phyloP scores from a whole-genome alignment of 1,284 basidiomycete species.

The Trametes pubescens region DNA sequence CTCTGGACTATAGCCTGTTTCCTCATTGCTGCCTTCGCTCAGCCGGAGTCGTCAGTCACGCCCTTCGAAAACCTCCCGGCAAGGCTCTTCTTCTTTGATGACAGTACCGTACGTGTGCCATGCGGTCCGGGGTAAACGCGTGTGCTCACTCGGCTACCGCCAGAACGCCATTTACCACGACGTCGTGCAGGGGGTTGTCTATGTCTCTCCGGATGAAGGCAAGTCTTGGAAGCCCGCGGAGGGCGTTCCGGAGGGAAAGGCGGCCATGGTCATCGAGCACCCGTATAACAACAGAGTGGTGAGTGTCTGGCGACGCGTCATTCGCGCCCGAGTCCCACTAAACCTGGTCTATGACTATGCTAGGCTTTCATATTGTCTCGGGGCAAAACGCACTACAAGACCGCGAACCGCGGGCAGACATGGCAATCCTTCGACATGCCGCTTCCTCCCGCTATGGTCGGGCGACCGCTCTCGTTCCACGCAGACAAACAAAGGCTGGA shows the following conservation, averaged over 20 bases:
- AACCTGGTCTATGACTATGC: background rate
- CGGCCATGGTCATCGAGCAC: conserved; percentile 84
- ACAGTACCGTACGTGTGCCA: conserved; percentile 70
- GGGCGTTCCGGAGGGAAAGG: conserved; percentile 69
- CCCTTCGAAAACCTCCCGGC: conserved; percentile 80
- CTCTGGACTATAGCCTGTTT: conserved; percentile 43
- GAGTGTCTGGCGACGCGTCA: conserved; percentile 16
- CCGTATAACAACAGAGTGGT: conserved; percentile 73
- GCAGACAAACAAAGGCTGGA: conserved; percentile 72
- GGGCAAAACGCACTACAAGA: conserved; percentile 80
- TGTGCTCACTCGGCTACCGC: background rate
- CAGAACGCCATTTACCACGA: conserved; percentile 90
- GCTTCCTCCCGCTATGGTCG: conserved; percentile 62
- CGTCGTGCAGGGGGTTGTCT: conserved; percentile 69
- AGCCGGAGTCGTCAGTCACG: conserved; percentile 53
- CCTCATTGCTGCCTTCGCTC: conserved; percentile 43
- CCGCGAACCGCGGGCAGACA: conserved; percentile 83
- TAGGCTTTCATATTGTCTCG: conserved; percentile 88
- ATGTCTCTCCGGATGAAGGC: conserved; percentile 91
- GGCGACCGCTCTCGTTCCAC: conserved; percentile 84
- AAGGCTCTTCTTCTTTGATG: conserved; percentile 93
- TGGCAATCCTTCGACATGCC: conserved; percentile 86
- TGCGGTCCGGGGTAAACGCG: conserved; percentile 22
- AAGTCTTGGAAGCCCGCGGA: conserved; percentile 77
- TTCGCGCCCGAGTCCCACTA: background rate